These are phyloP conservation scores for Aspergillus pseudoterreus DNA, from an alignment of 2,329 filamentous ascomycete genomes.

Conservation along the genomic window DNA sequence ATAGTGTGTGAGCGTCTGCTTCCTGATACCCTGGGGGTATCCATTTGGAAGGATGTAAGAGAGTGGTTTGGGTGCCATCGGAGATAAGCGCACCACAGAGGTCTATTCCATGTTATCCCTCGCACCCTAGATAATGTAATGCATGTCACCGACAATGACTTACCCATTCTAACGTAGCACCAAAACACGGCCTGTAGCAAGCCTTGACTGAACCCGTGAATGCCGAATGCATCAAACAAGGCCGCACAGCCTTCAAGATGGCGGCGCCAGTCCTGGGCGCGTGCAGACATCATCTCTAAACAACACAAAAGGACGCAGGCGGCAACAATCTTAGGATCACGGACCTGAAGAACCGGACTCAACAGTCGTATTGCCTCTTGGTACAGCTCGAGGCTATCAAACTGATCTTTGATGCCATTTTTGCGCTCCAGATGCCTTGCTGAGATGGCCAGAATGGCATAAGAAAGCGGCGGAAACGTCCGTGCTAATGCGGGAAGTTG, in stretches of 20 bases:
- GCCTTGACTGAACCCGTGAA: constrained; percentile 51
- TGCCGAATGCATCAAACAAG: constrained; percentile 49
- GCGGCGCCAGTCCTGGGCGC: constrained; percentile 50
- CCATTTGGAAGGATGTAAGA: constrained; percentile 51
- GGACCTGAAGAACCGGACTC: constrained; percentile 46
- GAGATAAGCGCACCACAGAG: constrained; percentile 55
- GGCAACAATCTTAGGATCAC: constrained; percentile 49
- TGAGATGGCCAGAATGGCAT: constrained; percentile 53
- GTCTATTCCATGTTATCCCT: constrained; percentile 33
- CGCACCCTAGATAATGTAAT: not conserved
- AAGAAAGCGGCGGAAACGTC: constrained; percentile 43
- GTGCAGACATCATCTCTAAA: constrained; percentile 52
- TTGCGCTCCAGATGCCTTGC: constrained; percentile 53
- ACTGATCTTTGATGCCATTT: constrained; percentile 41
- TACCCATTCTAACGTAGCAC: constrained; percentile 57
- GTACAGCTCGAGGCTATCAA: constrained; percentile 52
- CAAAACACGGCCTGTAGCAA: constrained; percentile 55
- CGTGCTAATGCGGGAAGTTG: constrained; percentile 50
- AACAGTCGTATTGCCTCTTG: constrained; percentile 51
- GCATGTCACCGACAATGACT: constrained; percentile 7
- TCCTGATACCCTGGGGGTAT: constrained; percentile 38
- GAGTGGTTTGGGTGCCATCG: constrained; percentile 45
- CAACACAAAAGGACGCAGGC: constrained; percentile 54
- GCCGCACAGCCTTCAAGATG: constrained; percentile 57
- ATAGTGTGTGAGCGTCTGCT: constrained; percentile 34